Conservation (phyloP, 2,329 filamentous ascomycete species). For the Diplocarpon rosae region DNA sequence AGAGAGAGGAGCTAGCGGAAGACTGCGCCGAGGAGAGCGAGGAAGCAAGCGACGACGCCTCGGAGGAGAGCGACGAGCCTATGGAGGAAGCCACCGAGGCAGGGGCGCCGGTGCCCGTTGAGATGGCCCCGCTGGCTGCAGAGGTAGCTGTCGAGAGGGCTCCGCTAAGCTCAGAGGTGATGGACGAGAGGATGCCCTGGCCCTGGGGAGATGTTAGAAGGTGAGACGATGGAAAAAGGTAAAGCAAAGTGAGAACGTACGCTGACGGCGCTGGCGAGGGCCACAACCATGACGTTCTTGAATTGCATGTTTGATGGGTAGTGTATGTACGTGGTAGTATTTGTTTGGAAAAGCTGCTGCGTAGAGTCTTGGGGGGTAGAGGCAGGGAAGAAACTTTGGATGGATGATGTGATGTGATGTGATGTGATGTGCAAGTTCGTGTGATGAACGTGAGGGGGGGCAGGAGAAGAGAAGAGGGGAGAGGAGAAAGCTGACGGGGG, state of each 20-base stretch:
- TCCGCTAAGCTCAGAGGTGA: slow-evolving; percentile 5
- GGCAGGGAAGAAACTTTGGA: background rate
- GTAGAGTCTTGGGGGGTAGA: no score
- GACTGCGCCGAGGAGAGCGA: slow-evolving; percentile 4
- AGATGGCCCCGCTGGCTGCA: background rate
- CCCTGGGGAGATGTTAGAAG: slow-evolving; percentile 8
- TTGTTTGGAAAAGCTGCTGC: background rate
- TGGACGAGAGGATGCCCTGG: slow-evolving; percentile 7
- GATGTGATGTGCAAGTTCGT: background rate
- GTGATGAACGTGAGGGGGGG: background rate
- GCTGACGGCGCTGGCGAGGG: slow-evolving; percentile 17
- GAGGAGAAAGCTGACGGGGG: no score
- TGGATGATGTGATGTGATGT: no score
- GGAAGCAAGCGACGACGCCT: slow-evolving; percentile 6
- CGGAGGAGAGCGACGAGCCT: slow-evolving; percentile 5
- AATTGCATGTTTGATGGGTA: slow-evolving; percentile 22
- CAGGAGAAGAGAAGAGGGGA: background rate
- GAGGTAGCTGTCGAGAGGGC: background rate
- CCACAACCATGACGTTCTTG: slow-evolving; percentile 21
- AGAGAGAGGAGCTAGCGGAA: slow-evolving; percentile 1
- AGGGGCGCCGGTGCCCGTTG: background rate
- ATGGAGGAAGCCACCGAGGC: background rate
- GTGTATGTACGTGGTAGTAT: background rate
- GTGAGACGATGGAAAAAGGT: background rate
- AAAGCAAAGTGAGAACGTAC: slow-evolving; percentile 9